phyloP scores from a whole-genome alignment of 1,284 basidiomycete species.

The Vanrija pseudolonga region DNA sequence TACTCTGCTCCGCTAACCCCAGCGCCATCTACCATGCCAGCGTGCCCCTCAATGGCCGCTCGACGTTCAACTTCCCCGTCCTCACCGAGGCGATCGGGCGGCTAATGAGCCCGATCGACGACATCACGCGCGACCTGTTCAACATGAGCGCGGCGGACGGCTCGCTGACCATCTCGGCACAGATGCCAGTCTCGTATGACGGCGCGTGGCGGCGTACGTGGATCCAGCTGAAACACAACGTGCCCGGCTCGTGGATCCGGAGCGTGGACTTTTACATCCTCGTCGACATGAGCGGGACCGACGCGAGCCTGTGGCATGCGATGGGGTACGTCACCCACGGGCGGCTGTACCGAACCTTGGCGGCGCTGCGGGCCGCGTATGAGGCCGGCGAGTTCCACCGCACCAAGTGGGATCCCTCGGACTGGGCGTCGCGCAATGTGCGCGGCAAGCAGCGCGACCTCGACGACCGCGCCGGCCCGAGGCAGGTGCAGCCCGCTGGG shows the following conservation, averaged over 20 bases:
- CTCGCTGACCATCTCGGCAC: constrained; percentile 52
- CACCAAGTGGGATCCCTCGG: constrained; percentile 37
- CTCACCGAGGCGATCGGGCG: constrained; percentile 43
- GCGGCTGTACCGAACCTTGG: constrained; percentile 55
- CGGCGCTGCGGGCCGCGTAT: constrained; percentile 57
- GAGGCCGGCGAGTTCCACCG: constrained; percentile 56
- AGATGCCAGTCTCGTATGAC: constrained; percentile 59
- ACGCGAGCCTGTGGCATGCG: constrained; percentile 55
- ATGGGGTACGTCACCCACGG: constrained; percentile 57
- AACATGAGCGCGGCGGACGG: constrained; percentile 53
- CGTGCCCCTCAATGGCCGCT: constrained; percentile 21
- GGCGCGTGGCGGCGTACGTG: constrained; percentile 55
- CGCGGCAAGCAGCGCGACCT: constrained; percentile 53
- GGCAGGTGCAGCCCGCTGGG: constrained; percentile 59
- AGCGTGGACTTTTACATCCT: constrained; percentile 54
- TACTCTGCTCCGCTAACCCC: too few relatives aligned
- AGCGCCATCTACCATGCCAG: constrained; percentile 18
- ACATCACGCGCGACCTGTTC: constrained; percentile 47
- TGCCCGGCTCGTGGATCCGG: constrained; percentile 52
- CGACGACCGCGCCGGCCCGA: constrained; percentile 61
- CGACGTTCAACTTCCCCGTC: constrained; percentile 36
- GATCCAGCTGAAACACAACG: constrained; percentile 19
- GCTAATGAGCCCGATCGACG: constrained; percentile 11
- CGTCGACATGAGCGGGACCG: constrained; percentile 57
- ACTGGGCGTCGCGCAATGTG: constrained; percentile 48